Percentiles rank a stretch among this genome's conserved stretches.
phyloP scores from a whole-genome alignment of 192 early-diverging fungal species.

The Chytriomyces confervae region DNA sequence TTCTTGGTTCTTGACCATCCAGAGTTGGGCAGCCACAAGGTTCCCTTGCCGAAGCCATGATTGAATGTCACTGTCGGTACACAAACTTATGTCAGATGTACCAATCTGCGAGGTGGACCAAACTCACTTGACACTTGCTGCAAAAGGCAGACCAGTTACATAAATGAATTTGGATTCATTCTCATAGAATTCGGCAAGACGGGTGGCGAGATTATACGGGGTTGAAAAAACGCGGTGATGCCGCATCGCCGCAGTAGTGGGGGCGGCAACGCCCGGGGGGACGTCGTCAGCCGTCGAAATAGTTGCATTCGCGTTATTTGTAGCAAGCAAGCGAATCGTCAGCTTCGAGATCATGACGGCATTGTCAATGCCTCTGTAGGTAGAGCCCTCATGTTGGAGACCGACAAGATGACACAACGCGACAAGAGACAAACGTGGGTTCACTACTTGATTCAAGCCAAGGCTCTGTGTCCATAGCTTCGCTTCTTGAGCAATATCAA shows the following conservation, averaged over 20 bases:
- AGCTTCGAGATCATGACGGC: slow-evolving; percentile 67
- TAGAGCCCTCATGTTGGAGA: slow-evolving; percentile 49
- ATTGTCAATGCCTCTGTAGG: slow-evolving; percentile 67
- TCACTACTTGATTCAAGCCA: not conserved
- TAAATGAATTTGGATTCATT: slow-evolving; percentile 68
- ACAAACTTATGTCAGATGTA: not conserved
- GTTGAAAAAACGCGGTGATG: slow-evolving; percentile 53
- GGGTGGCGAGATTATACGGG: slow-evolving; percentile 68
- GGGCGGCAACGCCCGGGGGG: not conserved
- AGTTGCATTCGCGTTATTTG: not conserved
- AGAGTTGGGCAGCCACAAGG: slow-evolving; percentile 60
- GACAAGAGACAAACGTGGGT: slow-evolving; percentile 53
- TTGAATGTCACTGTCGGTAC: slow-evolving; percentile 54
- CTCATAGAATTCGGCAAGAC: slow-evolving; percentile 68
- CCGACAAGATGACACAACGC: slow-evolving; percentile 66
- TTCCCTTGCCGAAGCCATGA: slow-evolving; percentile 63
- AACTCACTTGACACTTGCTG: slow-evolving; percentile 59
- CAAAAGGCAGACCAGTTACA: slow-evolving; percentile 66
- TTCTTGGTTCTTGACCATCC: slow-evolving; percentile 66
- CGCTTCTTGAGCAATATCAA: slow-evolving; percentile 72
- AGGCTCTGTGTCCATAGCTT: slow-evolving; percentile 46
- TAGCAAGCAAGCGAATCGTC: slow-evolving; percentile 30
- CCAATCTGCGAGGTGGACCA: not conserved
- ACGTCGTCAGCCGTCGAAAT: not conserved
- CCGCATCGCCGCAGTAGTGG: not conserved